Evolutionary conservation across 2,329 filamentous ascomycete genomes (phyloP), one percentile per base, ranked within the genome.

Genomic region (Emergomyces pasteurianus): DNA sequence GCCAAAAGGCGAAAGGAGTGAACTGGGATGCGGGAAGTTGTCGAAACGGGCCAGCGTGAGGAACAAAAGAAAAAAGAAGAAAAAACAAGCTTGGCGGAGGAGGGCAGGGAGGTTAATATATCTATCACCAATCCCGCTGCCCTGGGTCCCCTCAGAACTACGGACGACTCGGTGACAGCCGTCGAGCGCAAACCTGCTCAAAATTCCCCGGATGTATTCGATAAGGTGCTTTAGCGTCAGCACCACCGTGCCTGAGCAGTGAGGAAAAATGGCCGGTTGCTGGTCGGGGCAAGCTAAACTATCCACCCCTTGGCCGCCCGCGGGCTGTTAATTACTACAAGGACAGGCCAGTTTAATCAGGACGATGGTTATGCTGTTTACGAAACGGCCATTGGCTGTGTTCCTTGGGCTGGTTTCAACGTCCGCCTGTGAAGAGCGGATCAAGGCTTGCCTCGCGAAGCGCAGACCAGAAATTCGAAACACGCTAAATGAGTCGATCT

Each of bases 31-130:
- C 36, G 31, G 26, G 10, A 38, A 16, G 7, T 9, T 21, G 42
- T 60, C 43, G 64, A 65, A 67, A 62, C 67, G 68, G 60, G 62
- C 65, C 63, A 67, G 66, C 66, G 66, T 66, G 63, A 59, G 60
- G 59, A 60, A 53, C 18, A 60, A 60, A 65, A 64, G n/a, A 47
- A 62, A 61, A 46, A 64, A 55, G 63, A 63, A 43, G 63, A 21
- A n/a, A 50, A 34, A 26, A 57, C 55, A 59, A 53, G n/a, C 61
- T 58, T 60, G 61, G 50, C 56, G 40, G 26, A 36, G 38, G 38
- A 52, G 21, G 10, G 28, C 38, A n/a, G n/a, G n/a, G 59, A n/a
- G 53, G 34, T 58, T 61, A 50, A 52, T 57, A 58, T 61, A 58
- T 31, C 31, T n/a, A n/a, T n/a, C n/a, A n/a, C n/a, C n/a, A n/a